Evolutionary conservation across 2,329 filamentous ascomycete genomes (phyloP), one percentile per base, ranked within the genome.

Genomic region (Colletotrichum cordylinicola): DNA sequence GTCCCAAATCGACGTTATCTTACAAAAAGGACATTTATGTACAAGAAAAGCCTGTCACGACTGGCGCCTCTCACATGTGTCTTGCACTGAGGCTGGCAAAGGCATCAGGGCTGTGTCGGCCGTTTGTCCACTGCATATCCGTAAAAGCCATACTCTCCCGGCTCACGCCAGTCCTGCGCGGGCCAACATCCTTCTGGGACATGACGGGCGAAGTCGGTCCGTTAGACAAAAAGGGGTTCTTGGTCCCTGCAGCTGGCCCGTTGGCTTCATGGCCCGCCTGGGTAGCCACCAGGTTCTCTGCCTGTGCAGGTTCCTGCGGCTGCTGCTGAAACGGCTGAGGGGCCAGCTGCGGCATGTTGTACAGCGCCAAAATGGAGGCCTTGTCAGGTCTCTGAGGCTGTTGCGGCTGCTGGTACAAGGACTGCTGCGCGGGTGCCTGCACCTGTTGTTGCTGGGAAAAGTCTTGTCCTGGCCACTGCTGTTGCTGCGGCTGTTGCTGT

Each of bases 41-140:
- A 75, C 70, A 75, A 64, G 56, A 68, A 73, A 35, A 64, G 31
- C 15, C 33, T 24, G 29, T 64, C n/a, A 21, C 27, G 10, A 7
- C 35, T 16, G n/a, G 29, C 7, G 24, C 66, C 13, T 43, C 52
- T 39, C 78, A 82, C 72, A 81, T 85, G 80, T 90, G 89, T 78
- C 90, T 87, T 68, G 93, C 91, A 80, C 93, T 95, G 78, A 96
- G 86, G 67, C 93, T 94, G 4, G 94, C 92, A 88, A 96, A 96
- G 16, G 94, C 94, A 83, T 96, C 94, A 5, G 94, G 94, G 79
- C 94, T 95, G 81, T 96, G 94, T 56, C 94, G 87, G 12, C 94
- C 94, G 79, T 93, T 93, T 80, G 88, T 88, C 91, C 91, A 92
- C 61, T 90, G 89, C 87, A 92, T 90, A 72, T 91, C 91, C 83